Evolutionary conservation across 805 yeast genomes (phyloP).

Genomic region (Isabelozyma heimii): DNA sequence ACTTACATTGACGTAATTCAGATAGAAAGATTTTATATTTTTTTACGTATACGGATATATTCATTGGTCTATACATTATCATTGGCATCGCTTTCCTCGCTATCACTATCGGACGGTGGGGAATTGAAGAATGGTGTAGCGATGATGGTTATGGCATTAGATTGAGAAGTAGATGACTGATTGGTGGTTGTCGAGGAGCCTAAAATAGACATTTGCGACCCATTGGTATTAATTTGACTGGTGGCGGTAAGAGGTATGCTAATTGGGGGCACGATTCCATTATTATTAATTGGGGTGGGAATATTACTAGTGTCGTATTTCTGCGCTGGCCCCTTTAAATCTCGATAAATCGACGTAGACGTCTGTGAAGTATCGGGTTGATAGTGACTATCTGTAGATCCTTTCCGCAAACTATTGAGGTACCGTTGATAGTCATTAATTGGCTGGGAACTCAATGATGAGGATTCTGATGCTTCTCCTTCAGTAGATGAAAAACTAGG

Average conservation of each 20-base stretch:
- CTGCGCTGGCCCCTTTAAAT: not conserved
- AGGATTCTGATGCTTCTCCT: not conserved
- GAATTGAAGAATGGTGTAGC: constrained; percentile 37
- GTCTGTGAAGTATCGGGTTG: constrained; percentile 13
- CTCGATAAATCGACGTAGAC: constrained; percentile 8
- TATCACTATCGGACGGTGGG: constrained; percentile 37
- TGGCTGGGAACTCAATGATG: constrained; percentile 1
- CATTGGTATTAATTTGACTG: not conserved
- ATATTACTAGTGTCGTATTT: not conserved
- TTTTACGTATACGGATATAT: not conserved
- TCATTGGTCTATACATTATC: constrained; percentile 1
- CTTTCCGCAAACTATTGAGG: constrained; percentile 11
- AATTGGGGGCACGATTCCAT: not conserved
- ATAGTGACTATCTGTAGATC: constrained; percentile 2
- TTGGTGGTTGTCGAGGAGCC: not conserved
- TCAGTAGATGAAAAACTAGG: not conserved
- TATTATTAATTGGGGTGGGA: not conserved
- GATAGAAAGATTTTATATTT: too few species aligned
- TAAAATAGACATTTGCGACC: not conserved
- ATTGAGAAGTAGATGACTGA: not conserved
- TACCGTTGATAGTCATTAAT: constrained; percentile 17
- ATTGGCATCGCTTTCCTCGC: constrained; percentile 2
- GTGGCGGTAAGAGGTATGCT: not conserved
- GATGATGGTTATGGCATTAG: constrained; percentile 18
- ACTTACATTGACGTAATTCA: not conserved